Evolutionary conservation across 2,329 filamentous ascomycete genomes (phyloP), one percentile per base, ranked within the genome.

Genomic region (Cladosporium cucumerinum): DNA sequence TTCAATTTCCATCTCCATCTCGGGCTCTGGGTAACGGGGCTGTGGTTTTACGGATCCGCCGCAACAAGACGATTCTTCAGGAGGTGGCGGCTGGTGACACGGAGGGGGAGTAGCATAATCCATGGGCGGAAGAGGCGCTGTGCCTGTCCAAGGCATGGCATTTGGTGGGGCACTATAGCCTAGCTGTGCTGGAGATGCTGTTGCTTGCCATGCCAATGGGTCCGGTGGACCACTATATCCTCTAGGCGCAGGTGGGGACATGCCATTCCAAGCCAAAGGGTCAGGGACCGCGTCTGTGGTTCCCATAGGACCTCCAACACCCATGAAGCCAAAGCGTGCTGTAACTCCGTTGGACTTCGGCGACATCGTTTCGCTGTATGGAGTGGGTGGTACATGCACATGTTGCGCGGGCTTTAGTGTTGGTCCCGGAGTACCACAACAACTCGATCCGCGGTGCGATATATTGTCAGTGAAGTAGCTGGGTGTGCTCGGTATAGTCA

Each of bases 271-370:
- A 10, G 66, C 57, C 59, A 74, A 57, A 18, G 69, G 57, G 66
- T 75, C 69, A 5, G 67, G 68, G 11, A 65, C 30, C 23, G 63
- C 23, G 18, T 67, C 63, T 12, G 63, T 49, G 21, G 60, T 63
- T n/a, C 72, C 71, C 65, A 70, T 67, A 8, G 71, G 69, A 16
- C 67, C 69, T 23, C 72, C 73, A 11, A 75, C 66, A 5, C 72
- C 73, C 72, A 75, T 74, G 65, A 73, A 70, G 16, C 72, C 72
- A 57, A 75, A 75, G n/a, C 70, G 70, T 30, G 72, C 69, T 16
- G 69, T 69, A 26, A 72, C 55, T 16, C 32, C 52, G 18, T 43
- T 36, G 3, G 61, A 57, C n/a, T 58, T 34, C 12, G 61, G 61
- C 30, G 61, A 64, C 55, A 58, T 64, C 21, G 51, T 58, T 18